Percentiles rank a stretch among this genome's conserved stretches.
These are phyloP conservation scores for Vinca minor DNA, from an alignment of 257 asterid genomes.

Conservation along the genomic window DNA sequence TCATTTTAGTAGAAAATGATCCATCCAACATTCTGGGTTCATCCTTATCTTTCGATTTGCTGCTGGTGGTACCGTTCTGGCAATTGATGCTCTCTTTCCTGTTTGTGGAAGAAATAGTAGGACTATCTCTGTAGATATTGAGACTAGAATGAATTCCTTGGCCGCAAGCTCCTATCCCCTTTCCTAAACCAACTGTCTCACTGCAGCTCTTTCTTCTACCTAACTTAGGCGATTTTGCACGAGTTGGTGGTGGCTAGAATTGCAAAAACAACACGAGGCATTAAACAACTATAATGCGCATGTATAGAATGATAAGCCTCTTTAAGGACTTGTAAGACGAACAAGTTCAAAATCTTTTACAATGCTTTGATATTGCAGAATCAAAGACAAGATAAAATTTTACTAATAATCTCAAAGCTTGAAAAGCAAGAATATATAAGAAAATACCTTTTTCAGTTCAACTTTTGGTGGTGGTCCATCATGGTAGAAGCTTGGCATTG, in stretches of 20 bases:
- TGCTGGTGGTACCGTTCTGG: conserved; percentile 31
- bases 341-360: background rate
- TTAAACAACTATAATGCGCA: background rate
- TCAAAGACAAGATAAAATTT: conserved; percentile 8
- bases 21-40: conserved; percentile 21
- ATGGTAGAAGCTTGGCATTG: conserved; percentile 90
- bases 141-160: conserved; percentile 36
- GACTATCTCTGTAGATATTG: conserved; percentile 30
- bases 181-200: conserved; percentile 29
- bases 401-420: conserved; percentile 22
- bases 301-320: background rate
- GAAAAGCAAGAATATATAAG: background rate
- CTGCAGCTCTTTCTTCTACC: conserved; percentile 57
- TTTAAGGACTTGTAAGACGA: background rate
- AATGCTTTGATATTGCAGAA: background rate
- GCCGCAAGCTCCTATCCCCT: conserved; percentile 57
- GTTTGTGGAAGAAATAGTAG: conserved; percentile 19
- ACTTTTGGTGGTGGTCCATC: conserved; percentile 77
- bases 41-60: conserved; percentile 26
- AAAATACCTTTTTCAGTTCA: conserved; percentile 67
- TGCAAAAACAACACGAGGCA: conserved; percentile 13
- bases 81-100: conserved; percentile 20
- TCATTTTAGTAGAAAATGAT: conserved; percentile 27
- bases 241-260: conserved; percentile 60
- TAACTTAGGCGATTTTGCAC: conserved; percentile 72